Evolutionary conservation across 75 land plant species (phyloP).

Genomic region (Pseudotsuga menziesii): DNA sequence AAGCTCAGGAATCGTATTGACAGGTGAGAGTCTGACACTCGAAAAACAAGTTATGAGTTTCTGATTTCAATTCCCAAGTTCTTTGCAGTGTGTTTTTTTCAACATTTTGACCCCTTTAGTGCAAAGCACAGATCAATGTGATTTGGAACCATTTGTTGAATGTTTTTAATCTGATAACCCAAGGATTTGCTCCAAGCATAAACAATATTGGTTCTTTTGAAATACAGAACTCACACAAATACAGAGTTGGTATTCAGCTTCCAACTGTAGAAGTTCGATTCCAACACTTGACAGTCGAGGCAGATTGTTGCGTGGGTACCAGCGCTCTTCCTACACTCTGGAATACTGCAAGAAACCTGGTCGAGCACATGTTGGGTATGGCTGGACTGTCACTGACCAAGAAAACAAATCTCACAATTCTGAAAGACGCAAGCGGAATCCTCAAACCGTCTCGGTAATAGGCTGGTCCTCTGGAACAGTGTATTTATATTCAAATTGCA

Average conservation of each 20-base stretch:
- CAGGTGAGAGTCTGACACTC: neutral
- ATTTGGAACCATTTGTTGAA: neutral
- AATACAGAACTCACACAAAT: neutral
- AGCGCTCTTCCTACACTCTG: slow-evolving; percentile 77
- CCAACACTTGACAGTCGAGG: slow-evolving; percentile 63
- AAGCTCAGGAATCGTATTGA: neutral
- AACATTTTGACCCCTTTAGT: too few species aligned
- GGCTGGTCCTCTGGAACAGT: too few species aligned
- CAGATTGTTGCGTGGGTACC: slow-evolving; percentile 62
- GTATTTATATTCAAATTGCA: too few species aligned
- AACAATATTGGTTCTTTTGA: neutral
- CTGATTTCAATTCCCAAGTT: neutral
- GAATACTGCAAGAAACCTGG: slow-evolving; percentile 49
- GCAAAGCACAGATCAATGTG: too few species aligned
- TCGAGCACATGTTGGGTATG: slow-evolving; percentile 18
- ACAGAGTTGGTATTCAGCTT: slow-evolving; percentile 75
- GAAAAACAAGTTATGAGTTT: neutral
- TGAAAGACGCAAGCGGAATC: slow-evolving; percentile 62
- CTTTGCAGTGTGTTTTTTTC: too few species aligned
- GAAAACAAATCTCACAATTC: slow-evolving; percentile 47
- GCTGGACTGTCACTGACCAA: slow-evolving; percentile 21
- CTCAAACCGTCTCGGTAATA: slow-evolving; percentile 60
- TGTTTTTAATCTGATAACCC: neutral
- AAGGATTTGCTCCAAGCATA: neutral
- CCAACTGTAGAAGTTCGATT: slow-evolving; percentile 83